Evolutionary conservation across 2,329 filamentous ascomycete species (phyloP), one percentile per base, ranked within the genome.

Genomic region (Aspergillus vadensis): DNA sequence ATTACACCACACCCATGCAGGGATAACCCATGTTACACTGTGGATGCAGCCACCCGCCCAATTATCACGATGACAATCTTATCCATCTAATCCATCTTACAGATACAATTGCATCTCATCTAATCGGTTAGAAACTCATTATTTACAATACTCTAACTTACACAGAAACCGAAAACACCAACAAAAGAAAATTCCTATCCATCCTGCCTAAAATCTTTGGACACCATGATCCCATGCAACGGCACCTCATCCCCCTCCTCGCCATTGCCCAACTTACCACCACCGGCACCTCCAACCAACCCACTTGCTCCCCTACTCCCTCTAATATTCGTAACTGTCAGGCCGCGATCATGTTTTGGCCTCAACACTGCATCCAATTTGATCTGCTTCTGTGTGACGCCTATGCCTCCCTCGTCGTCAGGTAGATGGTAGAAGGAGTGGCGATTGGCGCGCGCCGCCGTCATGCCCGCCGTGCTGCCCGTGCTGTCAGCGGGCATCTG

Each of bases 401-500:
- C 30, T 3, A 53, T 12, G 39, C 56, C 44, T 19, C 62, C 63
- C 14, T 30, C 32, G 0, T 66, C 62, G 27, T 68, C 67, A 2
- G 64, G 63, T 2, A 70, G 50, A 23, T 62, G 51, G 47, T 67
- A 67, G 48, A 70, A 70, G 15, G 64, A 63, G 21, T 62, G 64
- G 8, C 63, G 65, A 17, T 60, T 61, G 0, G 19, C 54, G 19
- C 50, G 58, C 25, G 21, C 38, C 25, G 52, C 54, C 25, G 52
- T 55, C 17, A 48, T 54, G 27, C 21, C 57, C 10, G 54, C 38
- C 1, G 56, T 54, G 51, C 52, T 59, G 41, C 27, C 49, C 19
- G 25, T 38, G 15, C 21, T 43, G 19, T 44, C 17, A 14, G 48
- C 19, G 52, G 50, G 5, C 27, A 39, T 15, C 36, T 60, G 41